Percentiles rank a stretch among this genome's conserved stretches.
Evolutionary conservation across 2,329 filamentous ascomycete species (phyloP).

Genomic region (Phoma sp.): DNA sequence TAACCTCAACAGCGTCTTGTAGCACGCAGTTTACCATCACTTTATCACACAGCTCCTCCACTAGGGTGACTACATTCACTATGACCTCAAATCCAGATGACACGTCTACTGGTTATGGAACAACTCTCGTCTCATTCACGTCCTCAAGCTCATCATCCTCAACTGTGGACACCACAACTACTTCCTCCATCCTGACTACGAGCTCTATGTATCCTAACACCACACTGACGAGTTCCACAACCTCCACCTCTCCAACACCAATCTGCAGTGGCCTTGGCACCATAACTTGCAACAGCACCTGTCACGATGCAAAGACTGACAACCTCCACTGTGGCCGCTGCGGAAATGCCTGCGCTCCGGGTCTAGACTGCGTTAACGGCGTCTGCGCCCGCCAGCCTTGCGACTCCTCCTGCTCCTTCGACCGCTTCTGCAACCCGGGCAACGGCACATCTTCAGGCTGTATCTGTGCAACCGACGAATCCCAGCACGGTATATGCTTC

Average conservation of each 20-base stretch:
- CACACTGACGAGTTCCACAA: background rate
- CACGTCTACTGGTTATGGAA: slow-evolving; percentile 3
- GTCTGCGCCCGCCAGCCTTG: slow-evolving; percentile 40
- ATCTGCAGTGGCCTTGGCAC: slow-evolving; percentile 7
- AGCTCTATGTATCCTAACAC: background rate
- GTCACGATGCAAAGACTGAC: slow-evolving; percentile 30
- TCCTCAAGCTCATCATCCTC: background rate
- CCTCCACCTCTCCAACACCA: slow-evolving; percentile 4
- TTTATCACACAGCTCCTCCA: slow-evolving; percentile 16
- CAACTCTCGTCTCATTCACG: background rate
- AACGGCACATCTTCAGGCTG: slow-evolving; percentile 27
- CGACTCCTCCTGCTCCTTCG: slow-evolving; percentile 36
- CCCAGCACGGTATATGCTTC: slow-evolving; percentile 39
- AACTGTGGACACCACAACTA: background rate
- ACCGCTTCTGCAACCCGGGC: slow-evolving; percentile 31
- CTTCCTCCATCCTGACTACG: background rate
- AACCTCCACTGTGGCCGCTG: slow-evolving; percentile 37
- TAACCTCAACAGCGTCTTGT: slow-evolving; percentile 1
- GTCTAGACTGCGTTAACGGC: slow-evolving; percentile 41
- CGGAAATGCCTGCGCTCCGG: slow-evolving; percentile 30
- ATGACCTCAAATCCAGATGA: slow-evolving; percentile 3
- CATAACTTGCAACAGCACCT: slow-evolving; percentile 27
- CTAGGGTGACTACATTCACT: background rate
- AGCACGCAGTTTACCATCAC: slow-evolving; percentile 21
- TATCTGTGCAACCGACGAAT: slow-evolving; percentile 34